Conservation (phyloP, 129 eudicot genomes). For the Flaveria brownii region DNA sequence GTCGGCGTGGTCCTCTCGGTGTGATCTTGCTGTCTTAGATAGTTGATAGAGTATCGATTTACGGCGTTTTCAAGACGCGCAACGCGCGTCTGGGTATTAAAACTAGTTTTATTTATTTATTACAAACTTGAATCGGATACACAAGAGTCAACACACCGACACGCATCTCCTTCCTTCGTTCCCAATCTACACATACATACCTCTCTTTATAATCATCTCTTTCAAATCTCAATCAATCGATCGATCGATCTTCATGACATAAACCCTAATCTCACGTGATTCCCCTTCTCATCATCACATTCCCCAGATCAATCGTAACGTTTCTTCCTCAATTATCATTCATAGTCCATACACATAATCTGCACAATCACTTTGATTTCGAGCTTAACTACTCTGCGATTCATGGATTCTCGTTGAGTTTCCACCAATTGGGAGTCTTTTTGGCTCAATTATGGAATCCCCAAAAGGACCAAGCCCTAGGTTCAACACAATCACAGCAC, state of each 20-base stretch:
- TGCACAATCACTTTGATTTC: conserved; percentile 8
- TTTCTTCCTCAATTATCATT: too few species aligned
- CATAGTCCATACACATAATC: background rate
- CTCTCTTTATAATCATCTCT: background rate
- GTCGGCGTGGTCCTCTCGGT: too few species aligned
- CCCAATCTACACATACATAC: conserved; percentile 22
- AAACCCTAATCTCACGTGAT: conserved; percentile 25
- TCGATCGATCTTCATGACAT: conserved; percentile 3
- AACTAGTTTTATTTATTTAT: too few species aligned
- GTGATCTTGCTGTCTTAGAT: too few species aligned
- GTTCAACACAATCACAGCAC: conserved; percentile 30
- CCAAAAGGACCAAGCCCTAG: conserved; percentile 57
- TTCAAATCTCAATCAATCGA: conserved; percentile 28
- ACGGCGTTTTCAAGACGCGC: too few species aligned
- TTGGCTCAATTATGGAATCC: conserved; percentile 51
- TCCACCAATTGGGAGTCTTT: background rate
- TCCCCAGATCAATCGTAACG: background rate
- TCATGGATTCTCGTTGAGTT: background rate
- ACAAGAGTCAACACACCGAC: conserved; percentile 42
- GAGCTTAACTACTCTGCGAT: conserved; percentile 13
- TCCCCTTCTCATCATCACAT: conserved; percentile 10
- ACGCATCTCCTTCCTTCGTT: conserved; percentile 33
- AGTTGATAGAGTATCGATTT: too few species aligned
- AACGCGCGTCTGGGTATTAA: too few species aligned
- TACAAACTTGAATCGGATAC: too few species aligned